Conservation (phyloP, 192 early-diverging fungal genomes). For the Gryganskiella cystojenkinii region DNA sequence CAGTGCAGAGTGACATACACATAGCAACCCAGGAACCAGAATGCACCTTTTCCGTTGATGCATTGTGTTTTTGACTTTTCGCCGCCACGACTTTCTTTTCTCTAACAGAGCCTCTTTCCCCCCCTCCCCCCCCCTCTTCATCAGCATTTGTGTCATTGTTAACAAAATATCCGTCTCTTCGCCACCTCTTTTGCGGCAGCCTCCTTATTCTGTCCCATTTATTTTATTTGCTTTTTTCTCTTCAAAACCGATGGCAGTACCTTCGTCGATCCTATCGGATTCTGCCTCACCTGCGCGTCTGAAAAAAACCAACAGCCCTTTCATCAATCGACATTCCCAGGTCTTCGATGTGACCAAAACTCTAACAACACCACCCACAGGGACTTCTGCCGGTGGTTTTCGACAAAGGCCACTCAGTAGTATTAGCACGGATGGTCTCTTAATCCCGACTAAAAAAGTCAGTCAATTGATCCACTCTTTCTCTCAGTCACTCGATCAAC, state of each 20-base stretch:
- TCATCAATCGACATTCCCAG: neutral
- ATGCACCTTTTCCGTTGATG: neutral
- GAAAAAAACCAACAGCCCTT: constrained; percentile 14
- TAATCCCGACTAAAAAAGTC: neutral
- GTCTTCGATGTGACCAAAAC: constrained; percentile 4
- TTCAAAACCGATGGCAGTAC: neutral
- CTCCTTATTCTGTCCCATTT: neutral
- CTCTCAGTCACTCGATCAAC: neutral
- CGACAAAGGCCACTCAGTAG: too few relatives aligned
- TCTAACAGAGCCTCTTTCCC: neutral
- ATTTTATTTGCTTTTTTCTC: too few relatives aligned
- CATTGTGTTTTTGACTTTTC: neutral
- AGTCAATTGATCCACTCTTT: constrained; percentile 14
- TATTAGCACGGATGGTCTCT: too few relatives aligned
- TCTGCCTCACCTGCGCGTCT: constrained; percentile 14
- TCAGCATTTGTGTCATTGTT: neutral
- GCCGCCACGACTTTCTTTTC: neutral
- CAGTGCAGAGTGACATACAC: constrained; percentile 45
- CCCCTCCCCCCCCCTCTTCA: neutral
- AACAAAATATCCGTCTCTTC: neutral
- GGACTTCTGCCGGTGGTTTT: too few relatives aligned
- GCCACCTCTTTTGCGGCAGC: neutral
- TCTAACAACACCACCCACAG: too few relatives aligned
- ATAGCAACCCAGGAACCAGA: neutral
- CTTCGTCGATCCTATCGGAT: constrained; percentile 2